These are phyloP conservation scores for Penicillium janthinellum DNA, from an alignment of 2,329 filamentous ascomycete species.

Conservation along the genomic window DNA sequence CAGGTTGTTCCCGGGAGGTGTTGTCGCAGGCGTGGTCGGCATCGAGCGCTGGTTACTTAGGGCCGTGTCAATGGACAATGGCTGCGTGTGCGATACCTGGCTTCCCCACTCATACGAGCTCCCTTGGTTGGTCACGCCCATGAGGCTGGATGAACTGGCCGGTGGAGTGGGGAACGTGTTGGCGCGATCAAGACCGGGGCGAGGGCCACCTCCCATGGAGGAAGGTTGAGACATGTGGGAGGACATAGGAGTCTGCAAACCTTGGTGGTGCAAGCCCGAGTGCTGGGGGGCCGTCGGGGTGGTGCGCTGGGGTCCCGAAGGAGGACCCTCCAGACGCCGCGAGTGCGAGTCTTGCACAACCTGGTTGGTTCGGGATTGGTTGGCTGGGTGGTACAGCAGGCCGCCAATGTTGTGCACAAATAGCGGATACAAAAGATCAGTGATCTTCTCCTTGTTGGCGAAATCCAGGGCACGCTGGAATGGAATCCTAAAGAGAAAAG, in stretches of 20 bases:
- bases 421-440: constrained; percentile 87
- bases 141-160: constrained; percentile 86
- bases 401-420: constrained; percentile 98
- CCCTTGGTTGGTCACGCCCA: constrained; percentile 72
- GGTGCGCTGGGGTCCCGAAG: constrained; percentile 55
- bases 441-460: constrained; percentile 99
- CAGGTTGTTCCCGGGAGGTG: constrained; percentile 75
- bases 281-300: constrained; percentile 69
- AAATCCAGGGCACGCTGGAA: constrained; percentile 98
- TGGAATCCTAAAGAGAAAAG: constrained; percentile 71
- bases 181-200: constrained; percentile 78
- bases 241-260: constrained; percentile 63
- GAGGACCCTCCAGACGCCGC: constrained; percentile 65
- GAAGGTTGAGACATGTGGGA: constrained; percentile 66
- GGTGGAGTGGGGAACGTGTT: constrained; percentile 94
- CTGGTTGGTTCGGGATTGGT: constrained; percentile 77
- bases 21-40: constrained; percentile 87
- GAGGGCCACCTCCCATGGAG: constrained; percentile 58
- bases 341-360: constrained; percentile 83
- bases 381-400: constrained; percentile 84
- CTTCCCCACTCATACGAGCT: constrained; percentile 76
- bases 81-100: constrained; percentile 65
- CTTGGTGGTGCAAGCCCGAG: constrained; percentile 62
- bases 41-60: constrained; percentile 80
- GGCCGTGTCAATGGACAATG: constrained; percentile 78